These are phyloP conservation scores for Backusella tuberculispora DNA, from an alignment of 192 early-diverging fungal genomes.

Conservation along the genomic window DNA sequence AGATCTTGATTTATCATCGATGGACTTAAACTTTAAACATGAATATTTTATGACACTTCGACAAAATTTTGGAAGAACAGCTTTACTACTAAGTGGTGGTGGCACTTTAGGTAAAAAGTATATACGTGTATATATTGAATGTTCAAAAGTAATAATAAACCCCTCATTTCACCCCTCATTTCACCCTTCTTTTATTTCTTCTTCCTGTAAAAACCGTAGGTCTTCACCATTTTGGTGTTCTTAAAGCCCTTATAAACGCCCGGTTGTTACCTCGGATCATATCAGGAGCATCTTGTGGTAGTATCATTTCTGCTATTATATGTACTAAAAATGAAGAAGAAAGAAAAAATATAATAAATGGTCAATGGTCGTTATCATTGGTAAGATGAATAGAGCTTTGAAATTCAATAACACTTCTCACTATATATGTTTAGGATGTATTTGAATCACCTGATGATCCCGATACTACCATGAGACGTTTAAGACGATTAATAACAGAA, in stretches of 20 bases:
- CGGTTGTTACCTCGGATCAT: constrained; percentile 83
- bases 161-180: not conserved
- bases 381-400: not conserved
- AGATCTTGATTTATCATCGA: constrained; percentile 24
- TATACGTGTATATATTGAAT: not conserved
- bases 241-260: constrained; percentile 69
- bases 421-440: constrained; percentile 47
- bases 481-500: constrained; percentile 63
- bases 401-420: not conserved
- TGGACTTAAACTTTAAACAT: constrained; percentile 63
- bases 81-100: constrained; percentile 87
- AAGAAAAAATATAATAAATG: constrained; percentile 58
- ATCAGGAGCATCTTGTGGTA: constrained; percentile 85
- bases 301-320: constrained; percentile 81
- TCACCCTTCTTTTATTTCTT: not conserved
- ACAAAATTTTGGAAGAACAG: constrained; percentile 84
- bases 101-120: constrained; percentile 76
- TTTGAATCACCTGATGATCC: constrained; percentile 56
- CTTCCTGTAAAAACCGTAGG: constrained; percentile 40
- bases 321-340: constrained; percentile 86
- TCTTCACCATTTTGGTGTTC: constrained; percentile 81
- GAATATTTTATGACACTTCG: constrained; percentile 79
- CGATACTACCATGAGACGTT: constrained; percentile 48
- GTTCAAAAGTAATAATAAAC: too few species aligned
- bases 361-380: constrained; percentile 54